A percentile compares a stretch with the other conserved stretches of the same genome.
Evolutionary conservation across 1,139 yeast species (phyloP).

Genomic region (Pneumocystis murina): DNA sequence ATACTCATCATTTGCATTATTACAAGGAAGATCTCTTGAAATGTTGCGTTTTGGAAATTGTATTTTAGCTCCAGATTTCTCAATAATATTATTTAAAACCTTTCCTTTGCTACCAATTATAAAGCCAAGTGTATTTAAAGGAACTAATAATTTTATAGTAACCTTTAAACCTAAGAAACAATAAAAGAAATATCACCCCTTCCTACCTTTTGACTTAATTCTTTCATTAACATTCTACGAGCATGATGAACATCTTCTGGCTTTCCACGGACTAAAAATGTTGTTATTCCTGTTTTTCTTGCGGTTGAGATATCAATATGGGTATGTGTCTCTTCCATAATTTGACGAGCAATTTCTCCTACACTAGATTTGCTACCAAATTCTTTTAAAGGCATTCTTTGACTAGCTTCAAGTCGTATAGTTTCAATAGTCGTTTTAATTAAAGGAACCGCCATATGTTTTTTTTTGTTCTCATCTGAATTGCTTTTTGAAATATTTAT

Average conservation of each 20-base stretch:
- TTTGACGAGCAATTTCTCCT: slow-evolving; percentile 35
- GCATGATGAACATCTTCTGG: slow-evolving; percentile 56
- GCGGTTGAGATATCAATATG: slow-evolving; percentile 77
- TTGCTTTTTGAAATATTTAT: neutral
- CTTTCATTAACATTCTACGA: slow-evolving; percentile 59
- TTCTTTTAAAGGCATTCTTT: slow-evolving; percentile 5
- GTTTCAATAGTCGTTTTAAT: slow-evolving; percentile 3
- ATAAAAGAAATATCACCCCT: neutral
- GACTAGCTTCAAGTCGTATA: slow-evolving; percentile 8
- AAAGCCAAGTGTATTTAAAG: slow-evolving; percentile 62
- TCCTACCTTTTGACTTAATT: slow-evolving; percentile 41
- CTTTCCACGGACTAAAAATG: slow-evolving; percentile 71
- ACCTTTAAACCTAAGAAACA: slow-evolving; percentile 32
- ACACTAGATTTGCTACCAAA: slow-evolving; percentile 6
- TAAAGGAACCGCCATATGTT: neutral
- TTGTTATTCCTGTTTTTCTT: slow-evolving; percentile 59
- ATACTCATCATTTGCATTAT: slow-evolving; percentile 15
- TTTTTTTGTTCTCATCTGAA: neutral
- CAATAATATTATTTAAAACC: slow-evolving; percentile 64
- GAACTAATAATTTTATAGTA: slow-evolving; percentile 45
- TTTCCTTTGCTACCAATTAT: slow-evolving; percentile 86
- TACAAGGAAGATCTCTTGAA: slow-evolving; percentile 16
- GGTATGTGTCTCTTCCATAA: slow-evolving; percentile 49
- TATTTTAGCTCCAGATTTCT: slow-evolving; percentile 54
- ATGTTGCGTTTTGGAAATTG: slow-evolving; percentile 45